These are phyloP conservation scores for Huntiella savannae DNA, from an alignment of 2,329 filamentous ascomycete species.

Conservation along the genomic window DNA sequence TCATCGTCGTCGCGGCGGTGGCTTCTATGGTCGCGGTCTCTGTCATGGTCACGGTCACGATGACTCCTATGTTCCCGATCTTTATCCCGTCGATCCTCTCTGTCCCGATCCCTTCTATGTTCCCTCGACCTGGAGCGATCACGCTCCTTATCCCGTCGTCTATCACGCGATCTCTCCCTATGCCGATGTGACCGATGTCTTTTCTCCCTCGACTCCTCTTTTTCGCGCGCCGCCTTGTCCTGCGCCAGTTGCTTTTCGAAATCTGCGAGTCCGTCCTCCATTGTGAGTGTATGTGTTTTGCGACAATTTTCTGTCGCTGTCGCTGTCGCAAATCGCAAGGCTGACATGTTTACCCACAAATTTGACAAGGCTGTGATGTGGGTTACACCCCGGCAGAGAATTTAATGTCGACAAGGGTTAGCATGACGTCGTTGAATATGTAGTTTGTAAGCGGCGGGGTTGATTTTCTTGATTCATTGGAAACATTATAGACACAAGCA, in stretches of 20 bases:
- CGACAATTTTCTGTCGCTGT: too few relatives aligned
- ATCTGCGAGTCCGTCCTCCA: slow-evolving; percentile 42
- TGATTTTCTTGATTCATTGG: not conserved
- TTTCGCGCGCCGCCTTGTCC: slow-evolving; percentile 33
- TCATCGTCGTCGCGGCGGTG: slow-evolving; percentile 18
- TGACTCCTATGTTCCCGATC: slow-evolving; percentile 16
- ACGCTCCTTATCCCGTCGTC: slow-evolving; percentile 13
- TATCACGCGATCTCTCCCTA: slow-evolving; percentile 15
- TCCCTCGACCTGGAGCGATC: slow-evolving; percentile 14
- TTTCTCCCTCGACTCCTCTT: slow-evolving; percentile 17
- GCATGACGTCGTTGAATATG: not conserved
- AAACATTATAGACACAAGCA: not conserved
- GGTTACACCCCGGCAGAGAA: not conserved
- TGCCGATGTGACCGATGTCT: slow-evolving; percentile 1
- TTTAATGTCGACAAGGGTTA: not conserved
- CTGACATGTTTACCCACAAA: not conserved
- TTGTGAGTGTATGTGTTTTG: slow-evolving; percentile 14
- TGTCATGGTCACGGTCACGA: slow-evolving; percentile 4
- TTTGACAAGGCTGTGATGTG: not conserved
- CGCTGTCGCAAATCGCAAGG: too few relatives aligned
- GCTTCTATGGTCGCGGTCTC: not conserved
- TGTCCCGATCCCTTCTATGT: slow-evolving; percentile 4
- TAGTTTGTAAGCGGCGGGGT: not conserved
- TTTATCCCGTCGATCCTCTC: slow-evolving; percentile 23
- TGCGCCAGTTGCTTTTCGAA: slow-evolving; percentile 62